A percentile compares a stretch with the other conserved stretches of the same genome.
phyloP scores from a whole-genome alignment of 805 yeast species.

The Saturnispora dispora region DNA sequence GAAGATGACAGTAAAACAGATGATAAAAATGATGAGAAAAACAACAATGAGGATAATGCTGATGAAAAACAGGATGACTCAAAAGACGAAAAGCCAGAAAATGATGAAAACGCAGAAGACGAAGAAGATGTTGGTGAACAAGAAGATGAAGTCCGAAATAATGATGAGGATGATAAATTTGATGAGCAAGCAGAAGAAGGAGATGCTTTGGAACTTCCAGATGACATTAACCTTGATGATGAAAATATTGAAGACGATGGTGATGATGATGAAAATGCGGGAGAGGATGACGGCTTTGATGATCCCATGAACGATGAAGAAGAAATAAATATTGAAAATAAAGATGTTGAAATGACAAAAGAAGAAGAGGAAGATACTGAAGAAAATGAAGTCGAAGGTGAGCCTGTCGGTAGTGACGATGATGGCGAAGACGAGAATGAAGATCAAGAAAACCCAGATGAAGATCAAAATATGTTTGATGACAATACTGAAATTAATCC shows the following conservation, averaged over 20 bases:
- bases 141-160: slow-evolving; percentile 66
- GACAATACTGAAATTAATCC: slow-evolving; percentile 18
- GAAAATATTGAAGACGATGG: slow-evolving; percentile 30
- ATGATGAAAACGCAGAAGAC: slow-evolving; percentile 43
- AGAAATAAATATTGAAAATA: slow-evolving; percentile 19
- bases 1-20: slow-evolving; percentile 31
- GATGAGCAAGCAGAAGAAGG: slow-evolving; percentile 73
- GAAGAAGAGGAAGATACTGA: slow-evolving; percentile 22
- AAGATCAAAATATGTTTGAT: slow-evolving; percentile 14
- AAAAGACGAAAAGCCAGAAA: slow-evolving; percentile 32
- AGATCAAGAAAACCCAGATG: slow-evolving; percentile 22
- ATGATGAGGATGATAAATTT: slow-evolving; percentile 57
- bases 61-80: slow-evolving; percentile 30
- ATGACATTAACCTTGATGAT: slow-evolving; percentile 76
- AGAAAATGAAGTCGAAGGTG: slow-evolving; percentile 24
- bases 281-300: slow-evolving; percentile 22
- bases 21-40: slow-evolving; percentile 24
- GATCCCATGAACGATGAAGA: slow-evolving; percentile 19
- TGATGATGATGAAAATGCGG: slow-evolving; percentile 20
- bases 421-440: slow-evolving; percentile 25
- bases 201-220: slow-evolving; percentile 86
- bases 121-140: slow-evolving; percentile 75
- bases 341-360: slow-evolving; percentile 24
- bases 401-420: slow-evolving; percentile 22
- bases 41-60: slow-evolving; percentile 28